Evolutionary conservation across 2,329 filamentous ascomycete genomes (phyloP).

Genomic region (Colletotrichum higginsianum): DNA sequence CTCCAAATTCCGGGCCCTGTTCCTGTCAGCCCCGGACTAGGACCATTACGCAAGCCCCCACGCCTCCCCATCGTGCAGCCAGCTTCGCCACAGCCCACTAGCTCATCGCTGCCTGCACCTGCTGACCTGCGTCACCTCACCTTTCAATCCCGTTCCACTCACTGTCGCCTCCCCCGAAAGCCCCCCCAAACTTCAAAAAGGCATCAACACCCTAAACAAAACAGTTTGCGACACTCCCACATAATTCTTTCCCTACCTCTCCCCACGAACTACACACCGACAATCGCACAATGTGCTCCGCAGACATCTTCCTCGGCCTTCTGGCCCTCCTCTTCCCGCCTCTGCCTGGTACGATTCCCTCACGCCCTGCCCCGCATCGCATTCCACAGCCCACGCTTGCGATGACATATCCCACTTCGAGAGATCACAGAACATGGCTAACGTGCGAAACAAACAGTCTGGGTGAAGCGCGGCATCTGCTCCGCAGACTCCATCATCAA

Average conservation of each 20-base stretch:
- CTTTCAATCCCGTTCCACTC: not conserved
- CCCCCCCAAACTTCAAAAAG: not conserved
- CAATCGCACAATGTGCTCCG: slow-evolving; percentile 65
- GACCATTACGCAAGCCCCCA: slow-evolving; percentile 37
- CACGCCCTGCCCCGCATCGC: not conserved
- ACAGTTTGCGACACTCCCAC: too few relatives aligned
- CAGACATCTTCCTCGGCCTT: slow-evolving; percentile 75
- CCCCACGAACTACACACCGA: not conserved
- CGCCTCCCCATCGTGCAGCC: not conserved
- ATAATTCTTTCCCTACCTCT: too few relatives aligned
- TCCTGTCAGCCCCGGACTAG: not conserved
- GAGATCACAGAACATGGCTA: not conserved
- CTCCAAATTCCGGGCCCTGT: not conserved
- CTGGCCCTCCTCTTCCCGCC: slow-evolving; percentile 77
- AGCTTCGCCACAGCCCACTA: slow-evolving; percentile 35
- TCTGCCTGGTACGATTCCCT: slow-evolving; percentile 69
- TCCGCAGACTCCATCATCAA: slow-evolving; percentile 95
- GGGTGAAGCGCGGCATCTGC: slow-evolving; percentile 97
- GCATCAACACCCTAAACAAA: not conserved
- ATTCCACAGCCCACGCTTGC: not conserved
- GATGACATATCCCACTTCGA: not conserved
- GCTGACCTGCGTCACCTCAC: slow-evolving; percentile 33
- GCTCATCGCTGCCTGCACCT: slow-evolving; percentile 35
- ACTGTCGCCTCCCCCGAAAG: not conserved
- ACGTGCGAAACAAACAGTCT: slow-evolving; percentile 71